Percentiles rank a stretch among this genome's conserved stretches.
Conservation (phyloP, 2,329 filamentous ascomycete species). For the Colletotrichum sp. region DNA sequence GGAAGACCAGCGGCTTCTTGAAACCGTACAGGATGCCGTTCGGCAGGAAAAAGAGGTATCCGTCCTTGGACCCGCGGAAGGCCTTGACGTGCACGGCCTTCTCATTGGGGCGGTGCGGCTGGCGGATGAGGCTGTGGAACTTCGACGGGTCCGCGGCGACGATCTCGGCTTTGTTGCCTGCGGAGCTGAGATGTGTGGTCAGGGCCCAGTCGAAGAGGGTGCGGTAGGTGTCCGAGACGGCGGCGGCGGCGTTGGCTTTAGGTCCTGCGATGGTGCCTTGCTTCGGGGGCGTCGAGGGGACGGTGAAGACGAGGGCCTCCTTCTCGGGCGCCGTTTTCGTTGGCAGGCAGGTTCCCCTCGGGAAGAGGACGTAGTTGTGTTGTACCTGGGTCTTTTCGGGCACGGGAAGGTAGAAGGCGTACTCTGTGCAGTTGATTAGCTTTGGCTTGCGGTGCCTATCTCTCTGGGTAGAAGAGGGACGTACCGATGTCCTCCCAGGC, state of each 20-base stretch:
- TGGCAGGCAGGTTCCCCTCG: conserved; percentile 57
- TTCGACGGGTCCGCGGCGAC: conserved; percentile 57
- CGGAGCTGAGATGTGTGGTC: conserved; percentile 53
- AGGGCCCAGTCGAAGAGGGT: conserved; percentile 67
- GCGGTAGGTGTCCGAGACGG: conserved; percentile 64
- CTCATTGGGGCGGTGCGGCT: conserved; percentile 64
- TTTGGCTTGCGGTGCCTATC: background rate
- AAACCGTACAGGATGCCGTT: conserved; percentile 73
- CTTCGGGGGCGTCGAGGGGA: conserved; percentile 65
- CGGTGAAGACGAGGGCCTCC: conserved; percentile 70
- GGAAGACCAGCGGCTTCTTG: conserved; percentile 71
- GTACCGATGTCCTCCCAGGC: conserved; percentile 68
- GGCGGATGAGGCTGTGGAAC: conserved; percentile 62
- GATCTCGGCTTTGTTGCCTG: conserved; percentile 53
- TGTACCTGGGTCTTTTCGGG: conserved; percentile 70
- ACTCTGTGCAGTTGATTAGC: conserved; percentile 45
- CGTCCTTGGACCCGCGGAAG: conserved; percentile 72
- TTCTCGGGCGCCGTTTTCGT: conserved; percentile 47
- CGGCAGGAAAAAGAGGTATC: conserved; percentile 70
- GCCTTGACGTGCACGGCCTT: conserved; percentile 70
- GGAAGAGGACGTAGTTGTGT: conserved; percentile 70
- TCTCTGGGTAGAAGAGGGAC: background rate
- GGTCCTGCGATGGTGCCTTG: conserved; percentile 60
- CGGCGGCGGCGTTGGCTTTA: conserved; percentile 52
- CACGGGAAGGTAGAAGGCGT: conserved; percentile 67